A percentile compares a stretch with the other conserved stretches of the same genome.
These are phyloP conservation scores for Apocynum venetum DNA, from an alignment of 257 asterid species.

Conservation along the genomic window DNA sequence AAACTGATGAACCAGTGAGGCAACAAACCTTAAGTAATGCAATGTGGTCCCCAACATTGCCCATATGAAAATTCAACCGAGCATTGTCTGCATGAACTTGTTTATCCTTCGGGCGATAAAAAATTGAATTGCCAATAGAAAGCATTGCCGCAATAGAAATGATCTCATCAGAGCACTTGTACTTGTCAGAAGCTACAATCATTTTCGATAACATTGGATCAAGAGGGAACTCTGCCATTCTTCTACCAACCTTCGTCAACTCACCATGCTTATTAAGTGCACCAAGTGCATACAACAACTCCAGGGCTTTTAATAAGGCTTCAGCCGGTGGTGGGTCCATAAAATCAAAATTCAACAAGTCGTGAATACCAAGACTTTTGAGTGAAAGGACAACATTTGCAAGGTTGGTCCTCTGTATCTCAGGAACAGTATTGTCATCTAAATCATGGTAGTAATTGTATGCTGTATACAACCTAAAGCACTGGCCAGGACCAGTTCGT, in stretches of 20 bases:
- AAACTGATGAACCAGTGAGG: background rate
- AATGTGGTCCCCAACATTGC: constrained; percentile 94
- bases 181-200: constrained; percentile 91
- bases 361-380: constrained; percentile 93
- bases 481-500: constrained; percentile 93
- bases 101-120: constrained; percentile 91
- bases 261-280: constrained; percentile 90
- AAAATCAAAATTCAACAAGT: constrained; percentile 81
- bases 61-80: constrained; percentile 80
- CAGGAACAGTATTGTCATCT: constrained; percentile 92
- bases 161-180: constrained; percentile 76
- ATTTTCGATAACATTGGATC: constrained; percentile 94
- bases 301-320: constrained; percentile 88
- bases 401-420: constrained; percentile 89
- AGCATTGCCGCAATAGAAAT: constrained; percentile 93
- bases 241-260: constrained; percentile 79
- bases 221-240: constrained; percentile 96
- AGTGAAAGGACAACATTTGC: constrained; percentile 85
- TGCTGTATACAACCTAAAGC: constrained; percentile 82
- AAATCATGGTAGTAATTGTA: constrained; percentile 66
- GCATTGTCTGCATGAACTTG: constrained; percentile 97
- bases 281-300: constrained; percentile 76
- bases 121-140: constrained; percentile 85
- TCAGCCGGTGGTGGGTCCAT: constrained; percentile 99
- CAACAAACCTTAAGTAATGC: constrained; percentile 73